These are phyloP conservation scores for Pascua sp. DNA, from an alignment of 1,284 basidiomycete species.

Conservation along the genomic window DNA sequence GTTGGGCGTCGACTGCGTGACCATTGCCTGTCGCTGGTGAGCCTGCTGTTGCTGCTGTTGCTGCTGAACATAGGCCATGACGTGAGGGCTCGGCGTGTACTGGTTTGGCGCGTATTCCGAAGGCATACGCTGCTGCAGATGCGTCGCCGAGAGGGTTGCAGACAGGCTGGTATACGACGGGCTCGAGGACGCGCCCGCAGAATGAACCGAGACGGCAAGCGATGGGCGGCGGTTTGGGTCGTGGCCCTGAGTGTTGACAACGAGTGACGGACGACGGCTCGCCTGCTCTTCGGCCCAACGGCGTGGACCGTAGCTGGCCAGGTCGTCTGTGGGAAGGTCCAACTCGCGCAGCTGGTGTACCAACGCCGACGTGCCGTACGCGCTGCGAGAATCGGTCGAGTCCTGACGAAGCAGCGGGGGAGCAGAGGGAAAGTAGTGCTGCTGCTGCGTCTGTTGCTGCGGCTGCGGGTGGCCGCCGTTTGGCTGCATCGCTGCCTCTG, in stretches of 20 bases:
- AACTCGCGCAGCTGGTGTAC: slow-evolving; percentile 49
- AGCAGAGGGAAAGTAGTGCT: not conserved
- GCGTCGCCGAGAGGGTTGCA: not conserved
- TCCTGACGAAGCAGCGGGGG: slow-evolving; percentile 4
- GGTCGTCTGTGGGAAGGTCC: slow-evolving; percentile 49
- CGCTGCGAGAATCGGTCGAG: slow-evolving; percentile 2
- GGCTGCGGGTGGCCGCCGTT: not conserved
- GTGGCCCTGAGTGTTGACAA: not conserved
- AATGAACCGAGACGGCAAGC: slow-evolving; percentile 19
- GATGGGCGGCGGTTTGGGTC: not conserved
- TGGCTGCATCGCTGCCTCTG: slow-evolving; percentile 7
- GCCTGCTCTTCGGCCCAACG: slow-evolving; percentile 16
- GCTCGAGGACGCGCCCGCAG: slow-evolving; percentile 18
- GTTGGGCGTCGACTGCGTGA: slow-evolving; percentile 11
- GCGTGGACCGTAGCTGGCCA: slow-evolving; percentile 46
- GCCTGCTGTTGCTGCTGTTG: slow-evolving; percentile 26
- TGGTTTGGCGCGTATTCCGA: not conserved
- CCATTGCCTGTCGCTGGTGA: slow-evolving; percentile 5
- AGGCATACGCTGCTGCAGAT: not conserved
- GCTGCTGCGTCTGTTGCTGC: slow-evolving; percentile 10
- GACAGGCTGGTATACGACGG: slow-evolving; percentile 20
- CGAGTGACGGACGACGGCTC: not conserved
- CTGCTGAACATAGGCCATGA: slow-evolving; percentile 28
- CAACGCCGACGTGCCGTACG: slow-evolving; percentile 37
- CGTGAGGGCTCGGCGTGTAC: slow-evolving; percentile 13